Conservation (phyloP, 2,329 filamentous ascomycete species). For the Fusarium ramigenum region DNA sequence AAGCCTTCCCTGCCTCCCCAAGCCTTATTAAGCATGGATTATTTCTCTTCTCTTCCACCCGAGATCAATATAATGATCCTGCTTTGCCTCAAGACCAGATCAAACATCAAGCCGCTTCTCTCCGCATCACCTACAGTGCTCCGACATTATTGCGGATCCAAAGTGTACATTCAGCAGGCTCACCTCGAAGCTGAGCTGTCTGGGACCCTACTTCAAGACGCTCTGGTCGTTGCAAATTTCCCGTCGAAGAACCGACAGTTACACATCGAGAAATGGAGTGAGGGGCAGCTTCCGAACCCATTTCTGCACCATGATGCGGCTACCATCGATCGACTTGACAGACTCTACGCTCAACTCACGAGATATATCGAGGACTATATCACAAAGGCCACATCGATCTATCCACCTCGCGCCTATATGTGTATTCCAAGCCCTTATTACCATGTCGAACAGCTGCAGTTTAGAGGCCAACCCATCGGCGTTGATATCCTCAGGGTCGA, state of each 20-base stretch:
- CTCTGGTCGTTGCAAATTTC: neutral
- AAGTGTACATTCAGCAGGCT: neutral
- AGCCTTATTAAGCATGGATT: neutral
- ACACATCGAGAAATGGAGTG: neutral
- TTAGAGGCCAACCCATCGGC: accelerated
- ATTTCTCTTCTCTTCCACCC: neutral
- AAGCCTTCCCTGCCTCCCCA: accelerated
- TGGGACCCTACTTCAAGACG: neutral
- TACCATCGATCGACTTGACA: neutral
- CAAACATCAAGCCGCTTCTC: neutral
- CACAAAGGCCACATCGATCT: neutral
- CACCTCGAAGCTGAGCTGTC: neutral
- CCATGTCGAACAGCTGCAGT: neutral
- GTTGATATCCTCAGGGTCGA: neutral
- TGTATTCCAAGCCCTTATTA: neutral
- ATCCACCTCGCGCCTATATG: neutral
- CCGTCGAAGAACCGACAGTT: accelerated
- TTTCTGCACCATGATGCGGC: neutral
- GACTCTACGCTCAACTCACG: accelerated
- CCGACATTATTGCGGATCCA: accelerated
- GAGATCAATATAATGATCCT: neutral
- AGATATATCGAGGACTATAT: neutral
- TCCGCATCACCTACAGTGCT: neutral
- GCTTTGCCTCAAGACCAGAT: neutral
- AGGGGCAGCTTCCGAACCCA: neutral